phyloP scores from a whole-genome alignment of 306 rosid species.

The Lablab purpureus region DNA sequence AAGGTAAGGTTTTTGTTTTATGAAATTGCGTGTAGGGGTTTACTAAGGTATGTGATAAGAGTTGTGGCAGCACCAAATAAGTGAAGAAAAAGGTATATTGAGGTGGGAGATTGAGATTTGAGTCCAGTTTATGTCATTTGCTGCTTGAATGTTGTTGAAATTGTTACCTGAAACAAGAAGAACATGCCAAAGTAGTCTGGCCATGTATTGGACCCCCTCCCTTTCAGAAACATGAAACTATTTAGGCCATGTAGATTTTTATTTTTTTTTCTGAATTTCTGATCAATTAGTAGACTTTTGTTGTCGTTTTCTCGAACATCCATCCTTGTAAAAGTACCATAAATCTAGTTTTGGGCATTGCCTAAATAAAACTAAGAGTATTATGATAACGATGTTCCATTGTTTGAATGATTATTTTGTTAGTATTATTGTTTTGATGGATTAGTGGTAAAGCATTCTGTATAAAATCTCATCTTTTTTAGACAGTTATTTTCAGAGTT shows the following conservation, averaged over 20 bases:
- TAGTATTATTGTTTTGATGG: neutral
- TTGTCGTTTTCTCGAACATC: constrained; percentile 41
- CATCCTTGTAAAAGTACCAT: constrained; percentile 14
- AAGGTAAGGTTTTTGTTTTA: constrained; percentile 27
- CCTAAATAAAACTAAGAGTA: constrained; percentile 32
- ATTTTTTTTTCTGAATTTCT: neutral
- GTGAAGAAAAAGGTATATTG: constrained; percentile 33
- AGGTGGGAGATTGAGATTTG: neutral
- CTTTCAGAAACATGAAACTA: neutral
- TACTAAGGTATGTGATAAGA: constrained; percentile 24
- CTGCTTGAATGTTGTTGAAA: constrained; percentile 37
- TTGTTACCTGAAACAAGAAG: constrained; percentile 39
- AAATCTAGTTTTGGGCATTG: constrained; percentile 20
- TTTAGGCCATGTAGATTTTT: constrained; percentile 34
- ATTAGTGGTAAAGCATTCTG: too few relatives aligned
- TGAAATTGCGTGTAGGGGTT: constrained; percentile 36
- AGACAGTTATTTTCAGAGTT: too few relatives aligned
- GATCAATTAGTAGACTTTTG: constrained; percentile 21
- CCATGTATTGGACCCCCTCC: constrained; percentile 33
- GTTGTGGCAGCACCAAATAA: constrained; percentile 25
- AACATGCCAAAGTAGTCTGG: constrained; percentile 38
- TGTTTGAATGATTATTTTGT: neutral
- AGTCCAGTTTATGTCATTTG: constrained; percentile 35
- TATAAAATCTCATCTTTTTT: too few relatives aligned
- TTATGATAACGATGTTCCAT: neutral